Evolutionary conservation across 2,329 filamentous ascomycete species (phyloP).

Genomic region (Diaporthe eres): DNA sequence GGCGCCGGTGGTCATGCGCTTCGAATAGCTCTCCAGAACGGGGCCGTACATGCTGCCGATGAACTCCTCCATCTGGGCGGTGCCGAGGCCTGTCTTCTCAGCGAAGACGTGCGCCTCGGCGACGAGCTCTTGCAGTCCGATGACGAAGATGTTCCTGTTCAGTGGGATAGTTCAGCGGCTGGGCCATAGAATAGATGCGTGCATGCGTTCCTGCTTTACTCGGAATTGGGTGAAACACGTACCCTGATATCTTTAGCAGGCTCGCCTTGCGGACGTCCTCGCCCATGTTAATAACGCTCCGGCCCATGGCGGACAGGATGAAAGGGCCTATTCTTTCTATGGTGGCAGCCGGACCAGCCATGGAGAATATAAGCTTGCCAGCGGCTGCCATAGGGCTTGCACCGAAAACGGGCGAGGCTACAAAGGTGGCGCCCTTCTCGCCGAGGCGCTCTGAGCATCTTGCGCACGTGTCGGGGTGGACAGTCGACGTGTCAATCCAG

Average conservation of each 20-base stretch:
- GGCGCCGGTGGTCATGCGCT: conserved; percentile 54
- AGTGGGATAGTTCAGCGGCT: too few relatives aligned
- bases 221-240: conserved; percentile 15
- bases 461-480: conserved; percentile 60
- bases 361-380: conserved; percentile 60
- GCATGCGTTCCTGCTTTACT: too few relatives aligned
- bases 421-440: conserved; percentile 52
- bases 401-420: conserved; percentile 65
- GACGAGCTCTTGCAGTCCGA: conserved; percentile 57
- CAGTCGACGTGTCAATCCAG: conserved; percentile 64
- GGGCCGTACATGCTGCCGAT: conserved; percentile 57
- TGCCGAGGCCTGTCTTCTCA: conserved; percentile 58
- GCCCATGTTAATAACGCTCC: conserved; percentile 58
- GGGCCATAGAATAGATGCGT: too few relatives aligned
- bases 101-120: conserved; percentile 65
- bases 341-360: conserved; percentile 56
- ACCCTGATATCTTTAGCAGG: conserved; percentile 63
- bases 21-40: conserved; percentile 54
- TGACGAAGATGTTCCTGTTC: conserved; percentile 39
- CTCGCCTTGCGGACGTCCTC: conserved; percentile 59
- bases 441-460: conserved; percentile 49
- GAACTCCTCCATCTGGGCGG: conserved; percentile 57
- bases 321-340: conserved; percentile 54
- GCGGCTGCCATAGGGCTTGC: conserved; percentile 61
- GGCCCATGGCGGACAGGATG: conserved; percentile 57